A percentile compares a stretch with the other conserved stretches of the same genome.
phyloP scores from a whole-genome alignment of 1,284 basidiomycete genomes.

The Coniferiporia weirii region DNA sequence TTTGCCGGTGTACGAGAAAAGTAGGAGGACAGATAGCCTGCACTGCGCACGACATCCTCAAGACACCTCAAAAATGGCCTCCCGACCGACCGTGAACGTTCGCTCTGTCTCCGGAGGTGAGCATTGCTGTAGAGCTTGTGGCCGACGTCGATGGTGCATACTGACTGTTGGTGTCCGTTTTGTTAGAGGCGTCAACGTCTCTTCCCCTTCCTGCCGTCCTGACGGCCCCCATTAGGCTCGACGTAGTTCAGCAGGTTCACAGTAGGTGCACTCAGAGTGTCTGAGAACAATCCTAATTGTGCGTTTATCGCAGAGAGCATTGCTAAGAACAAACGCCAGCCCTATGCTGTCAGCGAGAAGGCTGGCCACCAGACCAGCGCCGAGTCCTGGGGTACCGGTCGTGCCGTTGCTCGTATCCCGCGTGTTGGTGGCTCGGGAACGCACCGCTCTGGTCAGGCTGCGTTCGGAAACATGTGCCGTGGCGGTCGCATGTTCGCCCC shows the following conservation, averaged over 20 bases:
- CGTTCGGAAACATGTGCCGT: constrained; percentile 99
- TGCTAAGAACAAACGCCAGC: constrained; percentile 98
- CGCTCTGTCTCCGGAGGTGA: constrained; percentile 71
- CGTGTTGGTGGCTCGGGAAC: constrained; percentile 99
- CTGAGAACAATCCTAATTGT: neutral
- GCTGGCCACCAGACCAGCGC: constrained; percentile 99
- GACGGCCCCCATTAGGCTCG: constrained; percentile 96
- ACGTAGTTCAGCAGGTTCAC: constrained; percentile 98
- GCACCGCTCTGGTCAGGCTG: constrained; percentile 97
- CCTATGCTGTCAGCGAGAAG: constrained; percentile 95
- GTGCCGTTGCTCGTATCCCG: constrained; percentile 99
- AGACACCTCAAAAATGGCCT: constrained; percentile 61
- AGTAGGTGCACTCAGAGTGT: constrained; percentile 55
- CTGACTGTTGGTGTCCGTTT: constrained; percentile 2
- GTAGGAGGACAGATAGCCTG: neutral
- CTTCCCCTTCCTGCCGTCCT: constrained; percentile 95
- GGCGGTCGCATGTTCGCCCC: constrained; percentile 99
- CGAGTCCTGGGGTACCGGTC: constrained; percentile 99
- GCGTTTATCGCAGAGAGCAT: constrained; percentile 71
- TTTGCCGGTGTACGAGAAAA: neutral
- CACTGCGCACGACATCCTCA: constrained; percentile 21
- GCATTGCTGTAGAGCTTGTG: constrained; percentile 22
- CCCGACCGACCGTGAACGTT: constrained; percentile 85
- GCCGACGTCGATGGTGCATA: neutral
- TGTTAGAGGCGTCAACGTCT: constrained; percentile 78